A percentile compares a stretch with the other conserved stretches of the same genome.
Evolutionary conservation across 2,329 filamentous ascomycete genomes (phyloP).

Genomic region (Stylonectria norvegica): DNA sequence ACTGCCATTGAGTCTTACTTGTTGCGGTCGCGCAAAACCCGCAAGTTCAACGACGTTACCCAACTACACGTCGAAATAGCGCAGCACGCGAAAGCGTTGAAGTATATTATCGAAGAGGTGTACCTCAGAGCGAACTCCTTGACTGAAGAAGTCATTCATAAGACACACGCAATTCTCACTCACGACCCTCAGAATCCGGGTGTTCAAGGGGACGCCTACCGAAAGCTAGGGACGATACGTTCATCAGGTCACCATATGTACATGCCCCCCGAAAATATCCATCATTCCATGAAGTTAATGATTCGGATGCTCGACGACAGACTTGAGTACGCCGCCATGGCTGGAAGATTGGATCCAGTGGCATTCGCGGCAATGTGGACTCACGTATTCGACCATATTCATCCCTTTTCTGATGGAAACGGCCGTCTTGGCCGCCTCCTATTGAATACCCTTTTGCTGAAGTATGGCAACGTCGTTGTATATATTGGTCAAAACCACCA

Average conservation of each 20-base stretch:
- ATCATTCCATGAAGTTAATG: constrained; percentile 23
- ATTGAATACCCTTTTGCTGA: constrained; percentile 32
- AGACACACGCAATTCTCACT: constrained; percentile 25
- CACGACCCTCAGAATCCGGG: constrained; percentile 1
- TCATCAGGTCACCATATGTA: constrained; percentile 5
- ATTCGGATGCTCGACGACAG: constrained; percentile 20
- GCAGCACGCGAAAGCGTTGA: constrained; percentile 10
- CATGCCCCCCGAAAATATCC: constrained; percentile 9
- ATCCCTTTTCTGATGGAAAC: constrained; percentile 37
- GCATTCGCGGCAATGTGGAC: constrained; percentile 27
- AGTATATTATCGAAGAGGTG: constrained; percentile 15
- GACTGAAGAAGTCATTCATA: constrained; percentile 19
- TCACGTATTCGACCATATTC: constrained; percentile 31
- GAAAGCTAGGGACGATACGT: constrained; percentile 19
- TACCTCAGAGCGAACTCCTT: constrained; percentile 8
- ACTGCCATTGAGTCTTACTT: too few species aligned
- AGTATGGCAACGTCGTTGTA: constrained; percentile 20
- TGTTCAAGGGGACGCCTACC: constrained; percentile 24
- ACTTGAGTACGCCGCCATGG: constrained; percentile 10
- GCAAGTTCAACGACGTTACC: too few species aligned
- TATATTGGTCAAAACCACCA: too few species aligned
- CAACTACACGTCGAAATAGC: too few species aligned
- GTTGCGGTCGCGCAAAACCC: too few species aligned
- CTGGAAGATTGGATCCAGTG: constrained; percentile 17
- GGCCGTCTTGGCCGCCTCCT: constrained; percentile 33